Evolutionary conservation across 164 flowering plant genomes (phyloP).

Genomic region (Berberis vulgaris): DNA sequence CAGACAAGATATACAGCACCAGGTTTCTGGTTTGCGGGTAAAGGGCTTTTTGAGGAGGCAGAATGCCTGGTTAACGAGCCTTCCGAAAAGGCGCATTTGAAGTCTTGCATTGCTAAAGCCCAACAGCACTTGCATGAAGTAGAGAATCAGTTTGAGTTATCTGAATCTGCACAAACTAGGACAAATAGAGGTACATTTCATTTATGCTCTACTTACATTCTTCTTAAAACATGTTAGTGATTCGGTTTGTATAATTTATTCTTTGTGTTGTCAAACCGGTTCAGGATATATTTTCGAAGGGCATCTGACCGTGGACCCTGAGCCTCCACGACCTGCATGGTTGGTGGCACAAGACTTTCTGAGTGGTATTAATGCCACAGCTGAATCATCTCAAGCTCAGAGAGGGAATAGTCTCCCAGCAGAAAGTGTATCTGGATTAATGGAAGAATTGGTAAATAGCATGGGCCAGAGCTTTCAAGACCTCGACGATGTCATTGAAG

Average conservation of each 20-base stretch:
- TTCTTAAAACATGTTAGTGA: too few relatives aligned
- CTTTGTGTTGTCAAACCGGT: constrained; percentile 1
- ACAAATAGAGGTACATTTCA: constrained; percentile 25
- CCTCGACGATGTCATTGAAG: constrained; percentile 22
- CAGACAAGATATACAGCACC: constrained; percentile 67
- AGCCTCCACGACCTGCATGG: constrained; percentile 88
- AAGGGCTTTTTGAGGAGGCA: constrained; percentile 55
- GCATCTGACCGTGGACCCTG: constrained; percentile 88
- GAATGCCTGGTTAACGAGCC: constrained; percentile 33
- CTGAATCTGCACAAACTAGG: constrained; percentile 11
- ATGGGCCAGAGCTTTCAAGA: constrained; percentile 10
- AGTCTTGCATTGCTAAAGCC: constrained; percentile 50
- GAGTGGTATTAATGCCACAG: constrained; percentile 30
- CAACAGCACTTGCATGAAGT: constrained; percentile 42
- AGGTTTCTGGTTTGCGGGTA: constrained; percentile 69
- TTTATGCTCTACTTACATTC: neutral
- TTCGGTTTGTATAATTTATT: too few relatives aligned
- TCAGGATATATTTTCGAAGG: constrained; percentile 89
- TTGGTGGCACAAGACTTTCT: constrained; percentile 52
- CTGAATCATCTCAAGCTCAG: constrained; percentile 36
- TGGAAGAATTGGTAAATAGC: constrained; percentile 14
- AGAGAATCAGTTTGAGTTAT: constrained; percentile 28
- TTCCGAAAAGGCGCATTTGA: constrained; percentile 57
- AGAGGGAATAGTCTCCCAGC: constrained; percentile 14
- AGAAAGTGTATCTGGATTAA: constrained; percentile 18